phyloP scores from a whole-genome alignment of 192 early-diverging fungal species.

The Coemansia reversa region DNA sequence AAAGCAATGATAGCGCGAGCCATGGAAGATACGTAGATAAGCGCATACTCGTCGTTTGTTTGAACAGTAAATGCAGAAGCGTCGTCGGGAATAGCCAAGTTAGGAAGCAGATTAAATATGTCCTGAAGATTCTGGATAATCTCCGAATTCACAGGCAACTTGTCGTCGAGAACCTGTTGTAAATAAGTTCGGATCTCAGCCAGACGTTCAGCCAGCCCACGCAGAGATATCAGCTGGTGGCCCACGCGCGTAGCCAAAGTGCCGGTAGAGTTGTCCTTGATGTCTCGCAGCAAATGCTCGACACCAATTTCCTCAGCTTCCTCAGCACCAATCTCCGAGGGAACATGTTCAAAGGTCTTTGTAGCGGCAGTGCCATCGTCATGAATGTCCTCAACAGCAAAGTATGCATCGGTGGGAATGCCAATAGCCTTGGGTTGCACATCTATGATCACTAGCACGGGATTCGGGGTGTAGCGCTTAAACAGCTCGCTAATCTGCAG shows the following conservation, averaged over 20 bases:
- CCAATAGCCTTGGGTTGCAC: slow-evolving; percentile 92
- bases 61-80: slow-evolving; percentile 84
- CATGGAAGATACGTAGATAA: slow-evolving; percentile 90
- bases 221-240: slow-evolving; percentile 88
- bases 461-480: slow-evolving; percentile 91
- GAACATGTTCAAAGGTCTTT: slow-evolving; percentile 95
- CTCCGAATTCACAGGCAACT: slow-evolving; percentile 91
- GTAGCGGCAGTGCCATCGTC: slow-evolving; percentile 98
- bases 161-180: slow-evolving; percentile 79
- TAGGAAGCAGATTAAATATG: slow-evolving; percentile 96
- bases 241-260: slow-evolving; percentile 91
- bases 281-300: slow-evolving; percentile 96
- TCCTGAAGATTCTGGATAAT: slow-evolving; percentile 99
- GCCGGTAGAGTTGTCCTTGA: slow-evolving; percentile 96
- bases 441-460: slow-evolving; percentile 95
- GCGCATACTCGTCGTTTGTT: slow-evolving; percentile 94
- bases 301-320: slow-evolving; percentile 99
- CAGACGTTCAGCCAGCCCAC: slow-evolving; percentile 81
- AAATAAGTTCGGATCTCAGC: slow-evolving; percentile 88
- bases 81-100: slow-evolving; percentile 76
- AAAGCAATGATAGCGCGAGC: slow-evolving; percentile 94
- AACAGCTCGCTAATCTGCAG: slow-evolving; percentile 98
- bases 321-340: slow-evolving; percentile 94
- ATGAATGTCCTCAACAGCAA: slow-evolving; percentile 96
- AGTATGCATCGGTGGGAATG: slow-evolving; percentile 96